Conservation (phyloP, 768 basidiomycete genomes). For the Mycena olivaceomarginata region DNA sequence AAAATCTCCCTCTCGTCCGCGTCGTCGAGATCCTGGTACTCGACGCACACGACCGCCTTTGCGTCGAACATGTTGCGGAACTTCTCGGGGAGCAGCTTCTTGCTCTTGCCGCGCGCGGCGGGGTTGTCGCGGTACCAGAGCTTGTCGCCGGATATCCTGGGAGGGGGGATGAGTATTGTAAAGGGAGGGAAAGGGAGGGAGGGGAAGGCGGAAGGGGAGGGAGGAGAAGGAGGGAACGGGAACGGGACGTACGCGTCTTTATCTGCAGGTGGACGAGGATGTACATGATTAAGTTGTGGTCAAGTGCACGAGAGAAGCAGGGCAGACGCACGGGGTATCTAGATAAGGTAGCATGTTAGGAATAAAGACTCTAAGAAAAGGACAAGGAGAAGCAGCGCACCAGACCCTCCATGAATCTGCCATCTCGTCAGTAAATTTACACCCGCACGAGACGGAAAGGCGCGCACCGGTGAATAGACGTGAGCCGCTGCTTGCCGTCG, state of each 20-base stretch:
- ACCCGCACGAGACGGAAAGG: background rate
- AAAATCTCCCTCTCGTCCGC: constrained; percentile 81
- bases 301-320: background rate
- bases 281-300: background rate
- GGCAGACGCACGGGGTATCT: constrained; percentile 72
- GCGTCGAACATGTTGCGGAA: constrained; percentile 78
- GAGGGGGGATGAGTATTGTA: constrained; percentile 40
- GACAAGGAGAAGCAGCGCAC: background rate
- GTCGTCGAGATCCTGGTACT: constrained; percentile 78
- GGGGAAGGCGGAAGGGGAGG: no score
- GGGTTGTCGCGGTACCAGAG: constrained; percentile 45
- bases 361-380: background rate
- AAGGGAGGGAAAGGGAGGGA: no score
- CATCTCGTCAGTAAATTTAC: background rate
- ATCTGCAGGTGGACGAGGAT: background rate
- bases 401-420: constrained; percentile 80
- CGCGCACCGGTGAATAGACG: constrained; percentile 80
- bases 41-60: constrained; percentile 90
- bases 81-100: constrained; percentile 68
- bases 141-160: constrained; percentile 36
- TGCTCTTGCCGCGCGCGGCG: constrained; percentile 43
- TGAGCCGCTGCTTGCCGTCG: constrained; percentile 89
- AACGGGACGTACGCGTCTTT: constrained; percentile 25
- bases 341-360: constrained; percentile 26
- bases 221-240: background rate